Evolutionary conservation across 306 rosid species (phyloP), one percentile per base, ranked within the genome.

Genomic region (Dryas alaskensis): DNA sequence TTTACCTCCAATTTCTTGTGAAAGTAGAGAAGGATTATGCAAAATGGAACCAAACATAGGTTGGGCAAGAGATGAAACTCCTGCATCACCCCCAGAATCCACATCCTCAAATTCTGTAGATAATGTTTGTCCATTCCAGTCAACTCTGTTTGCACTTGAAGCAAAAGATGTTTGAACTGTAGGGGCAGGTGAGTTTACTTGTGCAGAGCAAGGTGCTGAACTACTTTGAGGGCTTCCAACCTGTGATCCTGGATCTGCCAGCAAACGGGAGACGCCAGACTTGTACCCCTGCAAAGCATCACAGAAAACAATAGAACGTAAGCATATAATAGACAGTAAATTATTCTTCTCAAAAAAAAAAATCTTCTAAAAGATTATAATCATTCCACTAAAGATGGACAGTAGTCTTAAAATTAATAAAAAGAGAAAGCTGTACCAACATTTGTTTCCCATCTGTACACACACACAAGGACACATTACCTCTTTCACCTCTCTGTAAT

Each of bases 401-500:
- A 27, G 58, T 2, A 16, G 8, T 64, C 16, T n/a, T 8, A 61
- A 48, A 45, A 43, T 64, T 8, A 37, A 37, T 61, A 31, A 31
- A 13, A 61, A 45, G 48, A 45, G 3, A 45, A 40, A 39, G 46
- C 45, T 6, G 46, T 39, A 4, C 43, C 0, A 61, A 39, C 47
- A 61, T 61, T 37, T 37, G 22, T 61, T 39, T 13, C 66, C 46
- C 45, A 31, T 46, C 22, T 67, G 57, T 4, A 10, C 37, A 14
- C 7, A 46, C 45, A 68, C 17, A 80, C 46, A 60, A 43, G 37
- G 45, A 63, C 52, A 76, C n/a, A 47, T 22, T 73, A 90, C 96
- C 91, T 86, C 92, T 71, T 78, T 85, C 69, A 84, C 83, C 51
- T 89, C 83, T 73, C 91, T 85, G 80, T 90, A 90, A 77, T 90